phyloP scores from a whole-genome alignment of 129 eudicot species.

The Ambrosia trifida region DNA sequence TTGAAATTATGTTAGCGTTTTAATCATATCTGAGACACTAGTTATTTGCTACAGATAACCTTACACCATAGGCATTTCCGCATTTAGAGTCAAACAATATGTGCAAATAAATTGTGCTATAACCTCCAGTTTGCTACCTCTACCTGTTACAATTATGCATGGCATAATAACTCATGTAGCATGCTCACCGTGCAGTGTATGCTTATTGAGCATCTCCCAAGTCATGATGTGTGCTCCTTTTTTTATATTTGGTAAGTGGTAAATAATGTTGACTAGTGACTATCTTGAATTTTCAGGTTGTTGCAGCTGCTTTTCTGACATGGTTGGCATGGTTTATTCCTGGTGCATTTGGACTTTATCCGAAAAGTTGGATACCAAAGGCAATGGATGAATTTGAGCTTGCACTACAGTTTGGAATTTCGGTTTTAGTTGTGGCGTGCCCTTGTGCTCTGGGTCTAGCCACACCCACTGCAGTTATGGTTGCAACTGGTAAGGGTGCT shows the following conservation, averaged over 20 bases:
- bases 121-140: not conserved
- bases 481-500: conserved; percentile 61
- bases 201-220: not conserved
- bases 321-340: conserved; percentile 60
- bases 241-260: not conserved
- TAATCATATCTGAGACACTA: not conserved
- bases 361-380: conserved; percentile 53
- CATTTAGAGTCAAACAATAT: not conserved
- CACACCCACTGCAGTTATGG: conserved; percentile 72
- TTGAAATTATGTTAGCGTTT: not conserved
- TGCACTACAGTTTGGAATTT: conserved; percentile 57
- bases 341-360: conserved; percentile 43
- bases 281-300: conserved; percentile 39
- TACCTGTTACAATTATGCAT: not conserved
- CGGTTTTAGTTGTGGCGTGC: conserved; percentile 65
- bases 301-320: conserved; percentile 42
- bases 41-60: not conserved
- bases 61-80: not conserved
- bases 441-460: conserved; percentile 68
- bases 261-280: conserved; percentile 2
- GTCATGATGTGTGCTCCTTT: not conserved
- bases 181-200: not conserved
- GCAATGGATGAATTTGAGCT: conserved; percentile 57
- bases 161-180: not conserved
- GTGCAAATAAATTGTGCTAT: not conserved